These are phyloP conservation scores for Moesziomyces aphidis DNA, from an alignment of 1,284 basidiomycete genomes.

Conservation along the genomic window DNA sequence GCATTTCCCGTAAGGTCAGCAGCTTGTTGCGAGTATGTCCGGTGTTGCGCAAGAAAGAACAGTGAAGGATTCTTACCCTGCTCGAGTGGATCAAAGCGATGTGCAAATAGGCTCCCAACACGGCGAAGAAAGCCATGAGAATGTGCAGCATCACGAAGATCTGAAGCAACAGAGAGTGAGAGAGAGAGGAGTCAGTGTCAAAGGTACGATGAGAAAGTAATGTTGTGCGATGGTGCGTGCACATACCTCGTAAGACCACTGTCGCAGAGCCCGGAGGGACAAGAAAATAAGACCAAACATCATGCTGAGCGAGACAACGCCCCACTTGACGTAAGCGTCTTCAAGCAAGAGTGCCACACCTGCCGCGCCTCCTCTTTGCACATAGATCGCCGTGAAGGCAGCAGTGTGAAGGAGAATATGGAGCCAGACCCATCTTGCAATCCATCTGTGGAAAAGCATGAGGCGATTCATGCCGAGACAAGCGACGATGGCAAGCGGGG, in stretches of 20 bases:
- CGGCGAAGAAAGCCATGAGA: constrained; percentile 56
- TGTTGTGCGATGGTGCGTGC: neutral
- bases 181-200: neutral
- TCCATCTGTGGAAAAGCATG: constrained; percentile 67
- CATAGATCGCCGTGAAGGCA: constrained; percentile 28
- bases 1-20: neutral
- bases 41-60: no score
- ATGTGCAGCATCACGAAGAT: constrained; percentile 62
- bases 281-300: constrained; percentile 42
- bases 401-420: constrained; percentile 60
- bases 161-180: constrained; percentile 25
- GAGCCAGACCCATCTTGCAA: constrained; percentile 57
- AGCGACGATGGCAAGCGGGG: constrained; percentile 57
- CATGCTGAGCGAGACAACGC: constrained; percentile 45
- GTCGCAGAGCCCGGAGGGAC: constrained; percentile 33
- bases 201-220: neutral
- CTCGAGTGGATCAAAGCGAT: constrained; percentile 47
- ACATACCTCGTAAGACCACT: constrained; percentile 42
- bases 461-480: constrained; percentile 59
- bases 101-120: constrained; percentile 64
- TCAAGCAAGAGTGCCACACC: constrained; percentile 15
- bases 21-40: no score
- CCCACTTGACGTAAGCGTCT: constrained; percentile 62
- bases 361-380: constrained; percentile 1
- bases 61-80: constrained; percentile 14